Evolutionary conservation across 2,329 filamentous ascomycete genomes (phyloP), one percentile per base, ranked within the genome.

Genomic region (Xylaria sp.): DNA sequence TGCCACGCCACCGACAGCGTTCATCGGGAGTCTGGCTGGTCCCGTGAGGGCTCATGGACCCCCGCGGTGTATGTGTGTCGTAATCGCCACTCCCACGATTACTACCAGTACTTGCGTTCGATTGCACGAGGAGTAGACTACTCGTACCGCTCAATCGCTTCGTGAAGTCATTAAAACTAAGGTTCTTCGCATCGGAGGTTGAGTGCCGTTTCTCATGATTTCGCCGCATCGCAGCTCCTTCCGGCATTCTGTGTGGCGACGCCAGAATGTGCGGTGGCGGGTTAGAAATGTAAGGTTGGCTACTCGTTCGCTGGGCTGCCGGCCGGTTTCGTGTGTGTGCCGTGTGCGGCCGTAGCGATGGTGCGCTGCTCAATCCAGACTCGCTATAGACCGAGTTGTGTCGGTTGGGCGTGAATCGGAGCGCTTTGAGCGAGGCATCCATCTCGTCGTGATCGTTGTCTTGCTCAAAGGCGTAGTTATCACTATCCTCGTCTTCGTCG

Each of bases 91-190:
- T 83, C 57, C 77, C 76, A 54, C 79, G 75, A 71, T 79, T 83
- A 75, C 81, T 84, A 64, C 75, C 74, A 60, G 74, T 75, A 62
- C 79, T 81, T 61, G 78, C 77, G 71, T 86, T 86, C 62, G 83
- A 83, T 76, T 87, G 84, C 57, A 86, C 79, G 46, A 87, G 77
- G 54, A 88, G 77, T 70, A 87, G 75, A 72, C 82, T 87, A 71
- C 83, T 87, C 53, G 84, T 87, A 71, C 83, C 87, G 67, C 84
- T 87, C 55, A 88, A 73, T 63, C 84, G 78, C 71, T 84, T 85
- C 47, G 84, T 83, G 64, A 87, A 85, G 55, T 89, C 86, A 67
- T 80, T 83, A 66, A 88, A 86, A 75, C 83, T 87, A 57, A 86
- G 79, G 62, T 84, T 80, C 76, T 87, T 87, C 47, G 77, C 76